Evolutionary conservation across 306 rosid species (phyloP), one percentile per base, ranked within the genome.

Genomic region (Geum urbanum): DNA sequence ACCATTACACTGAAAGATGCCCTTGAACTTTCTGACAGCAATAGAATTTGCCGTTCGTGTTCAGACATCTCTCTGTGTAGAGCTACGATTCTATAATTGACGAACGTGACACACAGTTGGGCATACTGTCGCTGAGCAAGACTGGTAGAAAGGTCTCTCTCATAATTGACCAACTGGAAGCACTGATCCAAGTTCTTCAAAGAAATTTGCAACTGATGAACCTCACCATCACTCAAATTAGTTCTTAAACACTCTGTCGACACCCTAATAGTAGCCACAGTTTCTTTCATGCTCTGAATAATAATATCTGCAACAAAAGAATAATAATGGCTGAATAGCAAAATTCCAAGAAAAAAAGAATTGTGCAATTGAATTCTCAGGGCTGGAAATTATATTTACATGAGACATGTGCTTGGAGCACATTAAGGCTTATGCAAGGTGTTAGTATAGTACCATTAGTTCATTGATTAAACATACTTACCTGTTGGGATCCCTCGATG

Each of bases 1-100:
- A 91, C 98, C 90, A 75, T 79, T 84, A 84, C 81, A 57, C 72
- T 79, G 75, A 90, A 96, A 41, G 86, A 88, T 67, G 85, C 80
- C 77, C 81, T 85, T 76, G 79, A 82, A 69, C 79, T 81, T 78
- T 88, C 86, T 72, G 86, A 81, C 77, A 88, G 72, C 66, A 47
- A 16, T 58, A 51, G 77, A 68, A 79, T 76, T 83, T 80, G 84
- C 78, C 78, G 83, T 86, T 88, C 90, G 80, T 88, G 81, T 79
- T 80, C 76, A 67, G 86, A 87, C 72, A 90, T 82, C 58, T 53
- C 71, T 90, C 95, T 76, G 96, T 74, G 83, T 76, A 86, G 91
- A 75, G 85, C 89, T 24, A 73, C 63, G 8, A 87, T 73, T 59
- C 75, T 88, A 72, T 67, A 79, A 73, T 62, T 62, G 63, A 84